Base-by-base conservation (phyloP, 805 yeast genomes). In the Tetrapisispora namnaoensis region DNA sequence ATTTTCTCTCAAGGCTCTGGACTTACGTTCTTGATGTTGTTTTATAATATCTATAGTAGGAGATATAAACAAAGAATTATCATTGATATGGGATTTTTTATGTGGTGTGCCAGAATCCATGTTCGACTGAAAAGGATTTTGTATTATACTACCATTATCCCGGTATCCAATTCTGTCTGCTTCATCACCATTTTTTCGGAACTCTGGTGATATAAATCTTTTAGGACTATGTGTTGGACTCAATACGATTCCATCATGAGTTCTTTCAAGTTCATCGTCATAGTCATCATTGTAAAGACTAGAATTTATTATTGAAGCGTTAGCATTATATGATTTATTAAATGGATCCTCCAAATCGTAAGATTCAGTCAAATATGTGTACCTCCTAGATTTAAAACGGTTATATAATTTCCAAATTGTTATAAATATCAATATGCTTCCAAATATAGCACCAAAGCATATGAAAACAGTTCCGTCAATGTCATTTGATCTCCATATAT, bases 381-480 rank as follows among this genome's bases (percentile, higher is more conserved):
- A 60, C 51, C 76, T 70, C 27, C 75, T 74, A 5, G 87, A 79
- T 14, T 67, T 58, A 32, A 73, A 52, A 14, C 77, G 75, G 39
- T 72, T 68, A 22, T 76, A 62, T 21, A 75, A 57, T 55, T 82
- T 77, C 76, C 83, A 81, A 14, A 72, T 53, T 11, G 76, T 53
- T 37, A 83, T 70, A 1, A 72, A 73, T 3, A 82, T 52, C 20
- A 81, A 64, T 4, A 84, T 67, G 37, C 78, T 80, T 0, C 82
- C 86, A 4, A 82, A 78, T 37, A 82, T 71, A 11, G 83, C 71
- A 1, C 95, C 95, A 40, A 86, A 83, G 0, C 86, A 83, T 46
- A 88, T 87, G 66, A 86, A 87, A 2, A 88, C 89, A 1, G 93
- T 83, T 1, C 95, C 95, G 43, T 77, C 73, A 42, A 73, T 70